phyloP scores from a whole-genome alignment of 345 rosid genomes.

The Moringa oleifera region DNA sequence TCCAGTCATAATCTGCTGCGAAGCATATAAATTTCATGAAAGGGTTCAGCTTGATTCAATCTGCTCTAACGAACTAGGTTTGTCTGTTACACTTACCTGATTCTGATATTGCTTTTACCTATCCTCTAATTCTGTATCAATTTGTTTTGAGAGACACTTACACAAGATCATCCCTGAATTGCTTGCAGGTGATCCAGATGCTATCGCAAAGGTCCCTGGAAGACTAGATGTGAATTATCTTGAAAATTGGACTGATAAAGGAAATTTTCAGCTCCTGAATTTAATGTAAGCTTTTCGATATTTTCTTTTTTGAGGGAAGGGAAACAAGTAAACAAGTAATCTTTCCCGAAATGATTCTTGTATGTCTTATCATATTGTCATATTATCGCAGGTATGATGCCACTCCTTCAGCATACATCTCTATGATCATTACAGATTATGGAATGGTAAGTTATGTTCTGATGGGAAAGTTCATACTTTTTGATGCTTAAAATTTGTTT shows the following conservation, averaged over 20 bases:
- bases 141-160: neutral
- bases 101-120: neutral
- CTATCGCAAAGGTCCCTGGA: slow-evolving; percentile 41
- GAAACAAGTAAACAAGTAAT: too few relatives aligned
- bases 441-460: slow-evolving; percentile 54
- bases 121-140: neutral
- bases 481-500: neutral
- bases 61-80: slow-evolving; percentile 79
- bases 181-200: slow-evolving; percentile 57
- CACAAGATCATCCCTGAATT: neutral
- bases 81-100: neutral
- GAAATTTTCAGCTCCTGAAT: slow-evolving; percentile 61
- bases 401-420: slow-evolving; percentile 73
- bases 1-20: slow-evolving; percentile 75
- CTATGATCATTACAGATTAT: slow-evolving; percentile 71
- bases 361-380: neutral
- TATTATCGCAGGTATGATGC: slow-evolving; percentile 54
- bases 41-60: slow-evolving; percentile 81
- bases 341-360: neutral
- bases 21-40: slow-evolving; percentile 84
- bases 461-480: neutral
- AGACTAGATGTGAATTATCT: slow-evolving; percentile 31
- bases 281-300: slow-evolving; percentile 40
- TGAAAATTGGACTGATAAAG: slow-evolving; percentile 32
- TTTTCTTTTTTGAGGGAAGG: slow-evolving; percentile 8